Evolutionary conservation across 2,329 filamentous ascomycete species (phyloP).

Genomic region (Apiospora pterosperma): DNA sequence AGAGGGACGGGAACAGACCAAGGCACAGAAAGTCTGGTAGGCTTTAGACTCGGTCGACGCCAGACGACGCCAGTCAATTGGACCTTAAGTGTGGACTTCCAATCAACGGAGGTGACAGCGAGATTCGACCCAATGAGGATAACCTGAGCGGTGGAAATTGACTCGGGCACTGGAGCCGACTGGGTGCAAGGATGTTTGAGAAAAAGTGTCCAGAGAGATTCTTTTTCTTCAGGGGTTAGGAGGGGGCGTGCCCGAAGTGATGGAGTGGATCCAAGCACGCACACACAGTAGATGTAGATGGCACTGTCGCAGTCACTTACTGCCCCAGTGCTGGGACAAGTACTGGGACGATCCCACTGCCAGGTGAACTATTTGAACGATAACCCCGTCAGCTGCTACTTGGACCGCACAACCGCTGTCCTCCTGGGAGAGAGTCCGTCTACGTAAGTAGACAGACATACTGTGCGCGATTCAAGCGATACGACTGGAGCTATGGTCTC

Average conservation of each 20-base stretch:
- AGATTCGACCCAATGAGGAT: conserved; percentile 1
- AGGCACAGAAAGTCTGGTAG: background rate
- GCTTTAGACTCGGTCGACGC: background rate
- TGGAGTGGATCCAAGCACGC: background rate
- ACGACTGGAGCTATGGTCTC: background rate
- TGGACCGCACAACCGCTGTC: background rate
- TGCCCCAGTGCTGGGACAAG: background rate
- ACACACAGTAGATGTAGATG: background rate
- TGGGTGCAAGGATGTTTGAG: background rate
- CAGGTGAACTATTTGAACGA: background rate
- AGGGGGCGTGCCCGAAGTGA: conserved; percentile 2
- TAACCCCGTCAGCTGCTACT: background rate
- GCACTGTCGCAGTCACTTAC: background rate
- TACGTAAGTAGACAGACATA: too few relatives aligned
- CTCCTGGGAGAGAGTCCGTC: background rate
- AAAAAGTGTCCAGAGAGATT: background rate
- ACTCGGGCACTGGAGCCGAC: conserved; percentile 13
- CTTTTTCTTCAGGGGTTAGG: background rate
- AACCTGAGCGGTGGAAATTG: conserved; percentile 15
- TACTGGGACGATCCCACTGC: background rate
- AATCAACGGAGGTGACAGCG: conserved; percentile 5
- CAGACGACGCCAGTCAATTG: background rate
- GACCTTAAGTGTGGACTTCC: background rate
- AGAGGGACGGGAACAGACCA: background rate
- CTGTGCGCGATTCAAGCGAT: background rate